Percentiles rank a stretch among this genome's conserved stretches.
These are phyloP conservation scores for Vigna trinervia DNA, from an alignment of 306 rosid genomes.

Conservation along the genomic window DNA sequence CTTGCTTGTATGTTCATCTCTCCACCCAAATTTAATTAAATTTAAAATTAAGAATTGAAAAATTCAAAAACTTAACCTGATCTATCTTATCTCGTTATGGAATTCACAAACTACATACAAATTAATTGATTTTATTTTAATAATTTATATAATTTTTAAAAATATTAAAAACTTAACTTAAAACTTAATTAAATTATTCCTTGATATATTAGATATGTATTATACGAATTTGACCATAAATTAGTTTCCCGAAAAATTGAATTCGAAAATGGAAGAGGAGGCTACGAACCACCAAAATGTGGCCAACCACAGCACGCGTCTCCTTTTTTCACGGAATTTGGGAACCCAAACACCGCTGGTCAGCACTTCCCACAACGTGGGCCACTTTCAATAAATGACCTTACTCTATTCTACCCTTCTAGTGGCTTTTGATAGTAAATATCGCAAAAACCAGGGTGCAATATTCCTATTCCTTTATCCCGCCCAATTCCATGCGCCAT, in stretches of 20 bases:
- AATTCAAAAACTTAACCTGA: too few species aligned
- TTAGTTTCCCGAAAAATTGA: neutral
- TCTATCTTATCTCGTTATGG: too few species aligned
- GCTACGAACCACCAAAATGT: neutral
- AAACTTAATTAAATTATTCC: too few species aligned
- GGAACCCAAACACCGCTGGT: neutral
- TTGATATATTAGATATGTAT: too few species aligned
- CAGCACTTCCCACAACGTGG: neutral
- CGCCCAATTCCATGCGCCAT: slow-evolving; percentile 54
- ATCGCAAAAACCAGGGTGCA: slow-evolving; percentile 36
- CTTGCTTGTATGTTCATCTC: too few species aligned
- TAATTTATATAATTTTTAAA: too few species aligned
- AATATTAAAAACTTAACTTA: too few species aligned
- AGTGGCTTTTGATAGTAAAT: slow-evolving; percentile 45
- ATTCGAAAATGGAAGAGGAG: neutral
- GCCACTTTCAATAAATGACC: slow-evolving; percentile 6
- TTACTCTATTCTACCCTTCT: too few species aligned
- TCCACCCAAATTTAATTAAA: too few species aligned
- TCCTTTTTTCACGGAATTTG: neutral
- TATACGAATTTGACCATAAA: neutral
- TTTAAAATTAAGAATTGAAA: too few species aligned
- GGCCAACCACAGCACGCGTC: neutral
- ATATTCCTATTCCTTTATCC: slow-evolving; percentile 45
- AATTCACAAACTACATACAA: too few species aligned
- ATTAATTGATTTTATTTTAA: too few species aligned